Evolutionary conservation across 177 flowering plant genomes (phyloP), one percentile per base, ranked within the genome.

Genomic region (Vitis hybrid): DNA sequence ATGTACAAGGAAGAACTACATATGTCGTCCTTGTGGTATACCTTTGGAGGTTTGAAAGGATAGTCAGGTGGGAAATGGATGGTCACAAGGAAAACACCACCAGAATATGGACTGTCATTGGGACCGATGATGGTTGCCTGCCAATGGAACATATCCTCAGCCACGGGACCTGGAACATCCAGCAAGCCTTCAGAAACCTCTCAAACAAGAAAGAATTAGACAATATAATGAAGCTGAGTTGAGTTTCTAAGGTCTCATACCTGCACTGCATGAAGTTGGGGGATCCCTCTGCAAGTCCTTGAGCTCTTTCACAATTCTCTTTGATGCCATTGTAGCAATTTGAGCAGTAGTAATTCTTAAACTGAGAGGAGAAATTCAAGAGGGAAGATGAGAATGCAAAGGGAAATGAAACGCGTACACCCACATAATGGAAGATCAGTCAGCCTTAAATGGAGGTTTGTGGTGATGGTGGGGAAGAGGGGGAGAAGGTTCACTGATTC

Each of bases 221-320:
- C 57, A 10, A 5, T 15, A 55, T 1, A 14, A 15, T 14, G 16
- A 55, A n/a, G n/a, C 57, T 5, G 26, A 63, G 26, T 15, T 3
- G 2, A 12, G 50, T 21, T 19, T 33, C 7, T 8, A 39, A 39
- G 48, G 48, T 26, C 13, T 57, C 8, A 11, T 73, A 85, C 93
- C 94, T 79, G 90, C 94, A 69, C 90, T 90, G 83, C 92, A 88
- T 61, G 90, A 88, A 72, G 89, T 85, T 65, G 94, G 94, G 19
- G 94, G 92, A 72, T 90, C 94, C 80, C 88, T 83, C 77, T 88
- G 92, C 76, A 89, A 73, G 64, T 89, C 92, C 79, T 78, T 88
- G 73, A 86, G 87, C 79, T 89, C 94, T 80, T 88, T 89, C 80
- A 82, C 14, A 62, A 89, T 89, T 72, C 94, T 82, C 75, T 82